Percentiles rank a stretch among this genome's conserved stretches.
Evolutionary conservation across 1,284 basidiomycete species (phyloP).

Genomic region (Trichosporon sp.): DNA sequence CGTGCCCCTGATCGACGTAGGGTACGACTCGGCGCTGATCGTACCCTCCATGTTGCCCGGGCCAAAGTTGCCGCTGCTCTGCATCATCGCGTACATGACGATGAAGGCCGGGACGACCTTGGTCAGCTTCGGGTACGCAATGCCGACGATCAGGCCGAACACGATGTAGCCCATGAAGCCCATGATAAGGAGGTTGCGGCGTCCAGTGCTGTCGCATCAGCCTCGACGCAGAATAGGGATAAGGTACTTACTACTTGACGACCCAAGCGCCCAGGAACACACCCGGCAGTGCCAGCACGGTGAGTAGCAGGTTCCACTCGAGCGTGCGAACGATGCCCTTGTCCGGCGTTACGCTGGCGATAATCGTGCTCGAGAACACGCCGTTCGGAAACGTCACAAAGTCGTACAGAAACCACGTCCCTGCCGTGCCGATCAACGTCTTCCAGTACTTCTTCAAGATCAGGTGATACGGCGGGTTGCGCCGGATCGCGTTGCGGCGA

Average conservation of each 20-base stretch:
- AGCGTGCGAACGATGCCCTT: conserved; percentile 55
- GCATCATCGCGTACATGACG: conserved; percentile 25
- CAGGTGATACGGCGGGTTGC: conserved; percentile 39
- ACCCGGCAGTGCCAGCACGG: conserved; percentile 64
- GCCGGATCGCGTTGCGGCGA: conserved; percentile 29
- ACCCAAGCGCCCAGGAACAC: conserved; percentile 60
- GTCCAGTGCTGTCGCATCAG: conserved; percentile 21
- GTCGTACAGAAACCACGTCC: conserved; percentile 61
- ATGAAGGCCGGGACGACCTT: conserved; percentile 55
- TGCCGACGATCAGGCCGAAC: conserved; percentile 66
- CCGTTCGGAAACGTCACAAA: conserved; percentile 57
- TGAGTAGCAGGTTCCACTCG: conserved; percentile 64
- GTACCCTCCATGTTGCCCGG: conserved; percentile 70
- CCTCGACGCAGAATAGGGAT: neutral
- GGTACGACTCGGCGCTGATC: conserved; percentile 57
- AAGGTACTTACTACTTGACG: conserved; percentile 55
- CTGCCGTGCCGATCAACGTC: conserved; percentile 55
- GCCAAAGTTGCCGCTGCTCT: conserved; percentile 61
- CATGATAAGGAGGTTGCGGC: conserved; percentile 56
- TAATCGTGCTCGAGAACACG: conserved; percentile 62
- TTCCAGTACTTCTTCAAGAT: conserved; percentile 65
- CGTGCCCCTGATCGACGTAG: conserved; percentile 65
- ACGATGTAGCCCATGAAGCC: conserved; percentile 52
- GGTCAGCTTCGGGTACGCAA: conserved; percentile 62
- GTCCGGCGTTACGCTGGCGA: conserved; percentile 28